phyloP scores from a whole-genome alignment of 257 asterid genomes.

The Solanum sitiens region DNA sequence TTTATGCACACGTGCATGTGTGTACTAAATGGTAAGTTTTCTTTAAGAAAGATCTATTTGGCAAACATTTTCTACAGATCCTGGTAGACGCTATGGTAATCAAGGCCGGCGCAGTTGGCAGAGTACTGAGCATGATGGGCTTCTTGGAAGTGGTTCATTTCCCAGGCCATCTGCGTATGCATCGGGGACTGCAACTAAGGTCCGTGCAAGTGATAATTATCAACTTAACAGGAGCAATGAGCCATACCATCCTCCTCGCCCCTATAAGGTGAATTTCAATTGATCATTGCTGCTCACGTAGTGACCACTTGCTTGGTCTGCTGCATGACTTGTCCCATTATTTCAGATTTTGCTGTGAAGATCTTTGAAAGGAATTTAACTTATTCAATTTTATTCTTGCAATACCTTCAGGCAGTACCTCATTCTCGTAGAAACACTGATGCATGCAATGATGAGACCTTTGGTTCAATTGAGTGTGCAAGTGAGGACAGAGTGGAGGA shows the following conservation, averaged over 20 bases:
- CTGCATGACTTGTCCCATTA: background rate
- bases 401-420: constrained; percentile 56
- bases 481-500: constrained; percentile 83
- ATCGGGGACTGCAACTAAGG: constrained; percentile 56
- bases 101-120: constrained; percentile 76
- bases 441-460: constrained; percentile 70
- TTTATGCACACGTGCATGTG: background rate
- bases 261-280: constrained; percentile 61
- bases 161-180: constrained; percentile 70
- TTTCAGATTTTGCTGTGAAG: background rate
- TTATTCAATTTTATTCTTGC: background rate
- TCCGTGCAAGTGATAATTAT: constrained; percentile 40
- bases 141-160: constrained; percentile 96
- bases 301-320: background rate
- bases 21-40: background rate
- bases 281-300: background rate
- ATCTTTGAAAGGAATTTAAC: background rate
- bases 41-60: background rate
- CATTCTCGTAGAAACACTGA: constrained; percentile 59
- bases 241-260: constrained; percentile 97
- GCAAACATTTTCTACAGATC: constrained; percentile 28
- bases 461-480: constrained; percentile 66
- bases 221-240: constrained; percentile 69
- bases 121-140: constrained; percentile 88
- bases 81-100: constrained; percentile 53